These are phyloP conservation scores for Umbelopsis sp. DNA, from an alignment of 192 early-diverging fungal species.

Conservation along the genomic window DNA sequence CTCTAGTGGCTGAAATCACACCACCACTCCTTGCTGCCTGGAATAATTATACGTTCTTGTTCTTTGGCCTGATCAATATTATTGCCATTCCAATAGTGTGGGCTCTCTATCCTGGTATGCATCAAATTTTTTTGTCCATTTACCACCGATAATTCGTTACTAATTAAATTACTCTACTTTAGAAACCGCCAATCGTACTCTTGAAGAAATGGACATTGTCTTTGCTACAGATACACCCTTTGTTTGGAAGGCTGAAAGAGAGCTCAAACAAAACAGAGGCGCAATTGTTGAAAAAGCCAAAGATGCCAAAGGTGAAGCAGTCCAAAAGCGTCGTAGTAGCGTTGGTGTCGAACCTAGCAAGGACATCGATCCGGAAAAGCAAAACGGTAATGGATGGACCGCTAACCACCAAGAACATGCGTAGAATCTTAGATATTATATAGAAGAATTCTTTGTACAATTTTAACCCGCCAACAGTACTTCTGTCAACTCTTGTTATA, in stretches of 20 bases:
- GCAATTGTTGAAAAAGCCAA: background rate
- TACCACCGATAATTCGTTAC: too few species aligned
- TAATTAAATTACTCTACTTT: background rate
- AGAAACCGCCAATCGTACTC: slow-evolving; percentile 37
- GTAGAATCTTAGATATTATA: background rate
- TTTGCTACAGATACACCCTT: slow-evolving; percentile 31
- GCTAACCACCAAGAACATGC: background rate
- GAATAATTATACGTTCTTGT: slow-evolving; percentile 46
- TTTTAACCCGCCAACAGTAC: background rate
- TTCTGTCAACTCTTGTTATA: too few species aligned
- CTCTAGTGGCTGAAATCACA: slow-evolving; percentile 55
- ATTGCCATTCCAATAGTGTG: slow-evolving; percentile 41
- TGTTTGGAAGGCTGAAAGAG: slow-evolving; percentile 36
- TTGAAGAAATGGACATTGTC: slow-evolving; percentile 36
- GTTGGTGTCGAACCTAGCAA: background rate
- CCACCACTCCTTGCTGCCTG: slow-evolving; percentile 42
- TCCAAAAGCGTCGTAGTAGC: background rate
- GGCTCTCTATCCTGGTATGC: slow-evolving; percentile 45
- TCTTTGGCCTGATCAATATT: slow-evolving; percentile 54
- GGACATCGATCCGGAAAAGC: background rate
- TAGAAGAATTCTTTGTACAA: background rate
- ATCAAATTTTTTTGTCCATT: too few species aligned
- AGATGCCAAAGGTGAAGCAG: background rate
- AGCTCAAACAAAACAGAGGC: slow-evolving; percentile 14
- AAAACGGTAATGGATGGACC: slow-evolving; percentile 10